Percentiles rank a stretch among this genome's conserved stretches.
Evolutionary conservation across 1,284 basidiomycete species (phyloP).

Genomic region (Taiwanofungus camphoratus): DNA sequence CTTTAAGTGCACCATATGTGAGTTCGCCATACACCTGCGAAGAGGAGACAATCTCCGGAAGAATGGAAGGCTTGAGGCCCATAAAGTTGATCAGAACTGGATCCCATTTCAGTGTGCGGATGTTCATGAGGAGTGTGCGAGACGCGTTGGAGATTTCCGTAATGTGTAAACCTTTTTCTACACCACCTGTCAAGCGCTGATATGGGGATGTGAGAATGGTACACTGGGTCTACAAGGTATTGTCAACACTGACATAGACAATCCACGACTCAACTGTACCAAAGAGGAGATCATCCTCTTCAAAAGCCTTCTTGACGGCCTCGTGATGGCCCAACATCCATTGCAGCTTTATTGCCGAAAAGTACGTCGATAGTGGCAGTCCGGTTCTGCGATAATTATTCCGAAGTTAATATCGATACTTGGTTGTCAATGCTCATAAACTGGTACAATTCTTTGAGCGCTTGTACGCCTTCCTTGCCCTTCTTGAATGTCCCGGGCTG

Average conservation of each 20-base stretch:
- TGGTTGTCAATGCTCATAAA: not conserved
- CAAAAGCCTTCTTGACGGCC: constrained; percentile 79
- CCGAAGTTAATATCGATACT: not conserved
- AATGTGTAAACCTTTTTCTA: constrained; percentile 69
- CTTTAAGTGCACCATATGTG: constrained; percentile 62
- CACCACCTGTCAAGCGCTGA: constrained; percentile 82
- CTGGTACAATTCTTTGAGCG: constrained; percentile 61
- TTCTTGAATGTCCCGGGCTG: constrained; percentile 59
- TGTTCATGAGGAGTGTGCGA: constrained; percentile 88
- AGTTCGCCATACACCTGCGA: constrained; percentile 90
- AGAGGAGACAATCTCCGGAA: constrained; percentile 87
- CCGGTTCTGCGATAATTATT: constrained; percentile 57
- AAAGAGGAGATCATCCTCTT: constrained; percentile 79
- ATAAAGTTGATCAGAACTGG: constrained; percentile 85
- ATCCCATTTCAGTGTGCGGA: constrained; percentile 82
- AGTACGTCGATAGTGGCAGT: constrained; percentile 93
- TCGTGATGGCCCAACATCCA: constrained; percentile 94
- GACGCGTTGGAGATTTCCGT: constrained; percentile 97
- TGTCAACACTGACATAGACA: constrained; percentile 62
- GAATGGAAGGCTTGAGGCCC: constrained; percentile 67
- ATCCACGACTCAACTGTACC: constrained; percentile 98
- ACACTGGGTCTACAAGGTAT: constrained; percentile 5
- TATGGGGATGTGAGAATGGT: constrained; percentile 6
- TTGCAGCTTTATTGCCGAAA: constrained; percentile 91
- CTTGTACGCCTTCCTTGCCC: constrained; percentile 64